Evolutionary conservation across 306 rosid genomes (phyloP).

Genomic region (Luffa aegyptiaca): DNA sequence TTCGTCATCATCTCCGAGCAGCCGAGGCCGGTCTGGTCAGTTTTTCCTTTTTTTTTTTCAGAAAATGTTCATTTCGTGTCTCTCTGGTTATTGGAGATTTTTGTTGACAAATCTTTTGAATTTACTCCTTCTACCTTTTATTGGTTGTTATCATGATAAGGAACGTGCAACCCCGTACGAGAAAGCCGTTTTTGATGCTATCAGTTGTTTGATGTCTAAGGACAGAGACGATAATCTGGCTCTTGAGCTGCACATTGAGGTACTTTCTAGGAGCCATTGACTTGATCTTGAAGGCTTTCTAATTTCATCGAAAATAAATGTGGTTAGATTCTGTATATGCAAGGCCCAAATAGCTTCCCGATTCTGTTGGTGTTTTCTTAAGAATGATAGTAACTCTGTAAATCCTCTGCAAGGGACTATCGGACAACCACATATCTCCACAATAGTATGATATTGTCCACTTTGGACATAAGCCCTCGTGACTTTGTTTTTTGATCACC

Average conservation of each 20-base stretch:
- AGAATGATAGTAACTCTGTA: background rate
- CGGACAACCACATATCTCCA: no score
- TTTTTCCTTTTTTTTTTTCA: background rate
- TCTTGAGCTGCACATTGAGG: constrained; percentile 54
- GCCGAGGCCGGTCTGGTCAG: constrained; percentile 57
- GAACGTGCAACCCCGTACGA: constrained; percentile 77
- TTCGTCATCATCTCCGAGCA: constrained; percentile 33
- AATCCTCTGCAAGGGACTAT: no score
- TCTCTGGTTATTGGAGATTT: background rate
- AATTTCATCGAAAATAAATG: background rate
- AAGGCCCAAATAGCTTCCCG: background rate
- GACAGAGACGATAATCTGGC: constrained; percentile 71
- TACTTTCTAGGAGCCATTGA: constrained; percentile 1
- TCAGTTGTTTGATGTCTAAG: constrained; percentile 48
- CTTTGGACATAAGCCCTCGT: no score
- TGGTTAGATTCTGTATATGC: background rate
- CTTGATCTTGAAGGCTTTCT: background rate
- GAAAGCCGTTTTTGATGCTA: constrained; percentile 49
- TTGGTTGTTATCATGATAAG: constrained; percentile 20
- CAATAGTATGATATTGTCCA: no score
- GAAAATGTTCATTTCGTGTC: background rate
- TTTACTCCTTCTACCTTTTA: background rate
- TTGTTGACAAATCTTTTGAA: background rate
- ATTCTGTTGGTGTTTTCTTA: background rate
- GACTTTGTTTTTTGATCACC: no score